Evolutionary conservation across 306 rosid genomes (phyloP).

Genomic region (Myrica gale): DNA sequence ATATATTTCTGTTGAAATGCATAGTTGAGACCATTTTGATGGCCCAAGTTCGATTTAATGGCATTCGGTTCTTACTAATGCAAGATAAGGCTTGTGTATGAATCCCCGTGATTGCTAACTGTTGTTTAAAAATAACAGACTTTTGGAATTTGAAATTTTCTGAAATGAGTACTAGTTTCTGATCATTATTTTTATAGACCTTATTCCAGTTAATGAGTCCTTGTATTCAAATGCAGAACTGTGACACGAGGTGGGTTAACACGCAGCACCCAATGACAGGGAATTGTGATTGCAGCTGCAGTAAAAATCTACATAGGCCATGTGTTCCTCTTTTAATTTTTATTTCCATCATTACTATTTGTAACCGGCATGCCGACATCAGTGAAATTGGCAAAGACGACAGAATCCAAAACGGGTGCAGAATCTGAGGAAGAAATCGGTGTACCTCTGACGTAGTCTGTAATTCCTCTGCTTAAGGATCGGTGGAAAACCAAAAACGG

Average conservation of each 20-base stretch:
- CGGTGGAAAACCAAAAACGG: slow-evolving; percentile 46
- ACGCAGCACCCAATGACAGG: slow-evolving; percentile 90
- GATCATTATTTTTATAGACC: background rate
- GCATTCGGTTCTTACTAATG: too few species aligned
- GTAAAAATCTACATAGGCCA: slow-evolving; percentile 38
- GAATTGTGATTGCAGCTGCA: slow-evolving; percentile 31
- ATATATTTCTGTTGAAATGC: background rate
- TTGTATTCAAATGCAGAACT: slow-evolving; percentile 49
- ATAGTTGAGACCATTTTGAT: background rate
- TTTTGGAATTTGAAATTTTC: too few species aligned
- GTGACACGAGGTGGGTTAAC: slow-evolving; percentile 85
- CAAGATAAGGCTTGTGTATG: too few species aligned
- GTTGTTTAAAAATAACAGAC: background rate
- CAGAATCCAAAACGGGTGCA: slow-evolving; percentile 29
- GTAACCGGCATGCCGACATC: slow-evolving; percentile 59
- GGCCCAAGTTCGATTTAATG: background rate
- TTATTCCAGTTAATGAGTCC: slow-evolving; percentile 26
- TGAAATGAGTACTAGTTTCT: background rate
- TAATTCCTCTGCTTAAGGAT: slow-evolving; percentile 63
- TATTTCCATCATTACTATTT: slow-evolving; percentile 37
- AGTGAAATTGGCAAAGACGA: slow-evolving; percentile 42
- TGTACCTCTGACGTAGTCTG: slow-evolving; percentile 81
- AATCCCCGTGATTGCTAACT: background rate
- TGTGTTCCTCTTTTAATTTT: slow-evolving; percentile 36
- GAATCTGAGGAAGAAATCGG: slow-evolving; percentile 47